These are phyloP conservation scores for Dinochytrium kinnereticum DNA, from an alignment of 371 early-diverging fungal genomes.

Conservation along the genomic window DNA sequence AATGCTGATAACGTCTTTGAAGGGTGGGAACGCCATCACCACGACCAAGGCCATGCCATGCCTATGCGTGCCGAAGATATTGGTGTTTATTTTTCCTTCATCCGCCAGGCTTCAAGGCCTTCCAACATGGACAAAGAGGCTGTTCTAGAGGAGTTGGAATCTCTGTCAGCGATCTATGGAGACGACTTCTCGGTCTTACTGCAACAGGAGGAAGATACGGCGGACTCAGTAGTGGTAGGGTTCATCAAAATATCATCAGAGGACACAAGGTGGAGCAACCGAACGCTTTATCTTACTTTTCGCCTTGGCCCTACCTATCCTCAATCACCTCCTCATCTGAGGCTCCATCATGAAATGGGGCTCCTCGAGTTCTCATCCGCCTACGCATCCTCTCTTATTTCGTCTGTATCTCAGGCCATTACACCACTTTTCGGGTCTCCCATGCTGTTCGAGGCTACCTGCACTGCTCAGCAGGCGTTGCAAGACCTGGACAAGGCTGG, in stretches of 20 bases:
- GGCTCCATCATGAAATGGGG: conserved; percentile 19
- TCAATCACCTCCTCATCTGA: conserved; percentile 6
- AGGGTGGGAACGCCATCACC: background rate
- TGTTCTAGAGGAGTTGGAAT: conserved; percentile 24
- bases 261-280: conserved; percentile 1
- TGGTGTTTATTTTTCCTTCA: conserved; percentile 12
- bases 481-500: too few species aligned
- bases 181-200: conserved; percentile 14
- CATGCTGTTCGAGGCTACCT: conserved; percentile 27
- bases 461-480: conserved; percentile 19
- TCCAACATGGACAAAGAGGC: background rate
- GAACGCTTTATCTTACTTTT: background rate
- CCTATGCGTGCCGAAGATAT: conserved; percentile 20
- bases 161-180: conserved; percentile 30
- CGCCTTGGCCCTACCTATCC: conserved; percentile 24
- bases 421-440: conserved; percentile 15
- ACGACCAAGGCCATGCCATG: conserved; percentile 28
- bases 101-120: background rate
- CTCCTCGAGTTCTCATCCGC: conserved; percentile 28
- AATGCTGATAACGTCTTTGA: background rate
- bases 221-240: too few species aligned
- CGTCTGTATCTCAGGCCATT: conserved; percentile 1
- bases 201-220: background rate
- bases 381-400: background rate
- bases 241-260: background rate